Evolutionary conservation across 1,139 yeast species (phyloP).

Genomic region (Meyerozyma sp.): DNA sequence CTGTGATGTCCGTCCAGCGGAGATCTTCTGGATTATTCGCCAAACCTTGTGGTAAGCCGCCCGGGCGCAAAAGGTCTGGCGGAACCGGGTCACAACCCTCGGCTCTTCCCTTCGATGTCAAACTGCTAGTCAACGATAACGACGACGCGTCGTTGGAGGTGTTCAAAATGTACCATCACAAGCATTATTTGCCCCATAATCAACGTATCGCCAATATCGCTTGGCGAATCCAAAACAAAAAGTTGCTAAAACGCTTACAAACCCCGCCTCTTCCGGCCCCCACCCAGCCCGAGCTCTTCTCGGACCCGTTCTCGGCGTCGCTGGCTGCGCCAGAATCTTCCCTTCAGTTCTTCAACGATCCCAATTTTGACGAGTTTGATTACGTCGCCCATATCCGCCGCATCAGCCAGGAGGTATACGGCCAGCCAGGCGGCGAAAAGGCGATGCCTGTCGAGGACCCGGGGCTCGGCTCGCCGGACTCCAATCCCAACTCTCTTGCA

Average conservation of each 20-base stretch:
- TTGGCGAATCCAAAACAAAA: slow-evolving; percentile 42
- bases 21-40: neutral
- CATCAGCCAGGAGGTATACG: slow-evolving; percentile 38
- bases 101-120: neutral
- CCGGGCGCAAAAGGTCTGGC: neutral
- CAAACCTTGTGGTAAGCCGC: neutral
- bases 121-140: slow-evolving; percentile 17
- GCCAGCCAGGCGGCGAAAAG: slow-evolving; percentile 1
- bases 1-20: neutral
- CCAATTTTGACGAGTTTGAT: slow-evolving; percentile 39
- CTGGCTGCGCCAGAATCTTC: slow-evolving; percentile 1
- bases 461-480: slow-evolving; percentile 5
- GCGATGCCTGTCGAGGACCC: no score
- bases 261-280: slow-evolving; percentile 2
- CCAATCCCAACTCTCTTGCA: slow-evolving; percentile 9
- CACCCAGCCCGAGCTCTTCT: slow-evolving; percentile 5
- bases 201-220: slow-evolving; percentile 42
- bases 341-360: slow-evolving; percentile 13
- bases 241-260: slow-evolving; percentile 13
- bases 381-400: slow-evolving; percentile 44
- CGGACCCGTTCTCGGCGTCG: neutral
- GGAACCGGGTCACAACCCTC: neutral
- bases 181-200: slow-evolving; percentile 39
- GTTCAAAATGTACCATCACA: slow-evolving; percentile 40
- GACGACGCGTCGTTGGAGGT: slow-evolving; percentile 33